Conservation (phyloP, 177 flowering plant species). For the Tripterygium wilfordii region DNA sequence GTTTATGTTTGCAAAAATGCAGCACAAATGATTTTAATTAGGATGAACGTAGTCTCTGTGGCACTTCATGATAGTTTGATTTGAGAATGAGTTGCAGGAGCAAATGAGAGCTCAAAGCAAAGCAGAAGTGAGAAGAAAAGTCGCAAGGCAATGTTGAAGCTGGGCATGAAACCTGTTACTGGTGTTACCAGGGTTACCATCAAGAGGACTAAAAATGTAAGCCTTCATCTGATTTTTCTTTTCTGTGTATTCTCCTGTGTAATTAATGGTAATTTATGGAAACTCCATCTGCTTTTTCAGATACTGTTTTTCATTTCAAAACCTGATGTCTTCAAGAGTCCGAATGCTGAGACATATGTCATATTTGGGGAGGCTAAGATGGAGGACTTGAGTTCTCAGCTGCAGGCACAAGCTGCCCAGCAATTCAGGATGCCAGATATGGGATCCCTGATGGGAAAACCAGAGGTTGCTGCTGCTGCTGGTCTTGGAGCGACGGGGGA, state of each 20-base stretch:
- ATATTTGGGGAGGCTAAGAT: conserved; percentile 50
- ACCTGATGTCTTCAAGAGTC: conserved; percentile 51
- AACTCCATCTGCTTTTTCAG: conserved; percentile 13
- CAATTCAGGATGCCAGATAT: conserved; percentile 43
- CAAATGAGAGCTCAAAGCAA: conserved; percentile 54
- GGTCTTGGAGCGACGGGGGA: conserved; percentile 18
- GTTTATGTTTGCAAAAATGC: background rate
- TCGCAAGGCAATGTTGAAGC: conserved; percentile 81
- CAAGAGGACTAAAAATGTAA: conserved; percentile 72
- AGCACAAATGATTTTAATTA: background rate
- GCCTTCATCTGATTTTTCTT: conserved; percentile 1
- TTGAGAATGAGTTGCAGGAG: conserved; percentile 28
- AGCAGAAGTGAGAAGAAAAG: conserved; percentile 88
- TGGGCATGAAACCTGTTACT: conserved; percentile 74
- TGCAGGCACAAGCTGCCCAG: conserved; percentile 46
- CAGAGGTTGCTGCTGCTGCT: conserved; percentile 20
- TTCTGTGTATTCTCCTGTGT: background rate
- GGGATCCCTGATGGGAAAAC: conserved; percentile 18
- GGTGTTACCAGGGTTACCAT: conserved; percentile 77
- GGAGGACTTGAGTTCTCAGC: conserved; percentile 44
- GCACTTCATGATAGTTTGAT: background rate
- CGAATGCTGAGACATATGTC: conserved; percentile 38
- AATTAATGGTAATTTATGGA: background rate
- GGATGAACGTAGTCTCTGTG: background rate
- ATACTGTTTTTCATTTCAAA: conserved; percentile 37